Percentiles rank a stretch among this genome's conserved stretches.
phyloP scores from a whole-genome alignment of 306 rosid genomes.

The Gastrolobium bilobum region DNA sequence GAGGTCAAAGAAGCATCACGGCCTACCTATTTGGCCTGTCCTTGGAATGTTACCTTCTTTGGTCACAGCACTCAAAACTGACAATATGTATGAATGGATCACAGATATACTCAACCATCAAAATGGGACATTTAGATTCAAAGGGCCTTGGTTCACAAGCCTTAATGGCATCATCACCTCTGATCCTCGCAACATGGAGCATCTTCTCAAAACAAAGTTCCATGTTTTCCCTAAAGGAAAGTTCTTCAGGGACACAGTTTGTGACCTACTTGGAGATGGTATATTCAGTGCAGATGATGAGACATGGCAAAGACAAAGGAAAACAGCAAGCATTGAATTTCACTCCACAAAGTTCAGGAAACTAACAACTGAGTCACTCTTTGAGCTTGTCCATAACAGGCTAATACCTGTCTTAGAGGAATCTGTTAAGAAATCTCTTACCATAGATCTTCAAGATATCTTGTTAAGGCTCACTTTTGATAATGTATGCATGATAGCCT shows the following conservation, averaged over 20 bases:
- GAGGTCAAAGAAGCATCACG: constrained; percentile 68
- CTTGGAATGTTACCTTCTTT: constrained; percentile 90
- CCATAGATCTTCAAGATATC: constrained; percentile 82
- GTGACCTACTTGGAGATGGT: constrained; percentile 85
- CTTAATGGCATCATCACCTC: constrained; percentile 76
- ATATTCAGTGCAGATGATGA: constrained; percentile 84
- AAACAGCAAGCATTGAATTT: constrained; percentile 89
- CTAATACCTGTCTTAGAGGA: constrained; percentile 68
- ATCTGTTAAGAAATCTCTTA: constrained; percentile 36
- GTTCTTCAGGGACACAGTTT: constrained; percentile 69
- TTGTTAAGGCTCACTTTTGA: constrained; percentile 85
- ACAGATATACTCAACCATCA: constrained; percentile 54
- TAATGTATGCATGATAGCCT: constrained; percentile 91
- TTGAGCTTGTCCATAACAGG: constrained; percentile 74
- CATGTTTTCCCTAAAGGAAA: constrained; percentile 77
- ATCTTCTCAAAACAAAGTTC: constrained; percentile 88
- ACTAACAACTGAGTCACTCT: constrained; percentile 67
- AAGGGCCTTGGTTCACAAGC: constrained; percentile 76
- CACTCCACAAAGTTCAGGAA: constrained; percentile 80
- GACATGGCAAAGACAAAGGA: constrained; percentile 87
- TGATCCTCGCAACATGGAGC: constrained; percentile 88
- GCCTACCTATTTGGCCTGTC: constrained; percentile 78
- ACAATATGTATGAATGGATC: constrained; percentile 78
- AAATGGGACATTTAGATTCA: constrained; percentile 74
- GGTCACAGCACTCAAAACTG: constrained; percentile 46